Evolutionary conservation across 2,329 filamentous ascomycete genomes (phyloP).

Genomic region (Rugonectria rugulosa): DNA sequence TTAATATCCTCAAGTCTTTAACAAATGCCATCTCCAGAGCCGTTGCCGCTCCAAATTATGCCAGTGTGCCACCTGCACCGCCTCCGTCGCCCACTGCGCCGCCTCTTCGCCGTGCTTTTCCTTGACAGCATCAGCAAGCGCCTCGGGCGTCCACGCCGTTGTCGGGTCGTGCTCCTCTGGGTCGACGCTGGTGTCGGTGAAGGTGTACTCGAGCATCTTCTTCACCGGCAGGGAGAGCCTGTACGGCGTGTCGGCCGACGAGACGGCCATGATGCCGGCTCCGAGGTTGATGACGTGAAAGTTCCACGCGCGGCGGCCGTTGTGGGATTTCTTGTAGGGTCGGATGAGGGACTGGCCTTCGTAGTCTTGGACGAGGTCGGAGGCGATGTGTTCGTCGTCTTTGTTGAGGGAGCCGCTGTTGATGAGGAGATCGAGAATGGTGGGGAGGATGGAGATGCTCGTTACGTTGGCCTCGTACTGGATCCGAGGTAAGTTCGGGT

Average conservation of each 20-base stretch:
- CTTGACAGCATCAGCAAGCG: slow-evolving; percentile 33
- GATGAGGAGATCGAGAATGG: slow-evolving; percentile 46
- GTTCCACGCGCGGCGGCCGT: slow-evolving; percentile 43
- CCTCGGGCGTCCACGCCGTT: slow-evolving; percentile 37
- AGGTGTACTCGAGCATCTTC: slow-evolving; percentile 42
- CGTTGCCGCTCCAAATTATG: slow-evolving; percentile 34
- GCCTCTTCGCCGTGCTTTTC: slow-evolving; percentile 27
- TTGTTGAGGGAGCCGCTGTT: slow-evolving; percentile 43
- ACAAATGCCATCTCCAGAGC: slow-evolving; percentile 26
- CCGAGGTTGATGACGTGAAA: slow-evolving; percentile 46
- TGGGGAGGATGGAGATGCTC: slow-evolving; percentile 44
- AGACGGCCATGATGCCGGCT: slow-evolving; percentile 43
- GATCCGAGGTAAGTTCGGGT: slow-evolving; percentile 43
- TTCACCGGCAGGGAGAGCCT: slow-evolving; percentile 44
- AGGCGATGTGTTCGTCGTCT: slow-evolving; percentile 35
- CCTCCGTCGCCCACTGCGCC: slow-evolving; percentile 40
- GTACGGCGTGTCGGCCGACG: slow-evolving; percentile 42
- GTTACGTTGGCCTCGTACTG: slow-evolving; percentile 43
- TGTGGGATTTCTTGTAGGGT: slow-evolving; percentile 31
- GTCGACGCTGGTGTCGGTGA: slow-evolving; percentile 43
- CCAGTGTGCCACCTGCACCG: slow-evolving; percentile 32
- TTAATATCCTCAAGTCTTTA: not conserved
- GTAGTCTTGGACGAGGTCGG: slow-evolving; percentile 42
- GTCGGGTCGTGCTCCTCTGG: slow-evolving; percentile 39
- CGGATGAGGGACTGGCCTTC: slow-evolving; percentile 47